Base-by-base conservation (phyloP, 306 rosid species). In the Prosopis cineraria region DNA sequence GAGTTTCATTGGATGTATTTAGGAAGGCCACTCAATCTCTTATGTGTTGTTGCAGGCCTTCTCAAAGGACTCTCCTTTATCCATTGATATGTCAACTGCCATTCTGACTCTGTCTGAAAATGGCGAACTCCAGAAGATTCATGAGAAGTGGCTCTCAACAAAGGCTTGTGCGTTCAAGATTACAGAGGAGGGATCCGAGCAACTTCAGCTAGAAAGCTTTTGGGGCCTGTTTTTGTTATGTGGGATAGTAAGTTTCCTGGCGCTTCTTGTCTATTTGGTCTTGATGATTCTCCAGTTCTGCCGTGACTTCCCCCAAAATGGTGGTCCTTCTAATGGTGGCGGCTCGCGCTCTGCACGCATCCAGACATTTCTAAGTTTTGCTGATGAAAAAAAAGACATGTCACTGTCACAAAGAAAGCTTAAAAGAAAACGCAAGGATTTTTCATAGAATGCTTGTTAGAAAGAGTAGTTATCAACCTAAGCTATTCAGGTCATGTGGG, bases 51-150 rank as follows among this genome's bases (percentile, higher is more conserved):
- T 55, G 62, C 62, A 55, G 62, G 62, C 62, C 7, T 55, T 55
- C 30, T 31, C 5, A 55, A 55, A 10, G 30, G 62, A 55, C 30
- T 55, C 62, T 10, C 29, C 62, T 55, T 55, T 55, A 55, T 55
- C 62, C 62, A 55, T 55, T 55, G 62, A 55, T 10, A 55, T 55
- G 62, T 55, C 62, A 24, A 55, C 62, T 10, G 62, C 62, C 62
- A 24, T 55, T 22, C 16, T 55, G 13, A 24, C 62, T 55, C 62
- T 55, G 16, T 55, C 62, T 10, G 62, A 55, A 24, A 55, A 55
- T 24, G 62, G 62, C 24, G 62, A 55, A 2, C 62, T 55, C 30
- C 62, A 55, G 16, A 24, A 24, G 62, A 55, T 55, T 55, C 62
- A 55, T 55, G 31, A 55, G 62, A 55, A 6, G 62, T 55, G 62